These are phyloP conservation scores for Carex kokanica DNA, from an alignment of 176 grass and related monocot species.

Conservation along the genomic window DNA sequence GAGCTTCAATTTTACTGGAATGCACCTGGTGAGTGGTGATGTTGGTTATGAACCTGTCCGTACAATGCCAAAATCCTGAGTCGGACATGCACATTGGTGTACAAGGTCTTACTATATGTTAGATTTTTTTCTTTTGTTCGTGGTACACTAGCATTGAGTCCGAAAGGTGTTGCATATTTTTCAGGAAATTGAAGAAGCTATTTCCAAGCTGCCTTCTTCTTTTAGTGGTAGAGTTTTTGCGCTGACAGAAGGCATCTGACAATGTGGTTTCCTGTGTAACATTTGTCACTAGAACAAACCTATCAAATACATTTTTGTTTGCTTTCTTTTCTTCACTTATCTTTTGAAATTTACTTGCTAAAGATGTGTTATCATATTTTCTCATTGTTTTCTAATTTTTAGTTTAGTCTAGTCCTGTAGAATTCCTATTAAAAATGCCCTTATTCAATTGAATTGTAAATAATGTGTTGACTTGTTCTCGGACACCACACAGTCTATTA, in stretches of 20 bases:
- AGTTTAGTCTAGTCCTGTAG: background rate
- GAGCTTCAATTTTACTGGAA: slow-evolving; percentile 8
- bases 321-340: background rate
- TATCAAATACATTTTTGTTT: background rate
- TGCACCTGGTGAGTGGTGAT: background rate
- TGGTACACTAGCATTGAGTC: slow-evolving; percentile 14
- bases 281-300: background rate
- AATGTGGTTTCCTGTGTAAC: background rate
- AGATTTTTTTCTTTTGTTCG: background rate
- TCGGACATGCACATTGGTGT: background rate
- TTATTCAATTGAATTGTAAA: background rate
- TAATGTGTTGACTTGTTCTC: background rate
- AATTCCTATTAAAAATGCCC: background rate
- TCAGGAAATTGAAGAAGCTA: slow-evolving; percentile 71
- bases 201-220: slow-evolving; percentile 45
- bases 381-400: background rate
- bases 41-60: background rate
- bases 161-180: background rate
- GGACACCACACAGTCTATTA: background rate
- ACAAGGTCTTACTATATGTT: background rate
- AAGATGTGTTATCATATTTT: background rate
- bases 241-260: slow-evolving; percentile 65
- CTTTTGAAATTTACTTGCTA: background rate
- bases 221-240: slow-evolving; percentile 57
- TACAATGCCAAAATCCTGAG: background rate